A percentile compares a stretch with the other conserved stretches of the same genome.
phyloP scores from a whole-genome alignment of 768 basidiomycete species.

The Phaffia tasmanica region DNA sequence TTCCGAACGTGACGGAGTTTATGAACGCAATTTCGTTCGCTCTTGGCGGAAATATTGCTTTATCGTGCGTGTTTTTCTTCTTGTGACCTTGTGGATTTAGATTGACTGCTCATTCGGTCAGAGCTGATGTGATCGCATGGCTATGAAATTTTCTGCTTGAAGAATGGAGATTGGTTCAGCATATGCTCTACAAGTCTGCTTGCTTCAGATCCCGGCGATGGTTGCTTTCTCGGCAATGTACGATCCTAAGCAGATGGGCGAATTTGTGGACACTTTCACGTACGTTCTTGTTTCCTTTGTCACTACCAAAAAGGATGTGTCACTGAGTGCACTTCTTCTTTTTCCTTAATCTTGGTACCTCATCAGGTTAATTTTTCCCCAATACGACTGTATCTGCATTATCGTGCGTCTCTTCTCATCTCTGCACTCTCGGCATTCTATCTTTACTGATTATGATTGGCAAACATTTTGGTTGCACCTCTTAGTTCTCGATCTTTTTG shows the following conservation, averaged over 20 bases:
- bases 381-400: conserved; percentile 83
- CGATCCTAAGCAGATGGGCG: conserved; percentile 71
- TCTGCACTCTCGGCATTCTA: not conserved
- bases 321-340: not conserved
- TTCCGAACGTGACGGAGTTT: conserved; percentile 98
- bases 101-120: not conserved
- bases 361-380: conserved; percentile 82
- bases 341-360: not conserved
- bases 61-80: conserved; percentile 52
- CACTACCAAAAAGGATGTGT: too few species aligned
- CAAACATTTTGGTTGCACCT: conserved; percentile 38
- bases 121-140: not conserved
- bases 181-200: conserved; percentile 93
- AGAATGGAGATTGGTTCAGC: conserved; percentile 99
- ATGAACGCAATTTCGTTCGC: conserved; percentile 93
- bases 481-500: conserved; percentile 85
- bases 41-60: conserved; percentile 86
- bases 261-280: conserved; percentile 85
- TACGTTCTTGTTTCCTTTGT: conserved; percentile 42
- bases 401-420: not conserved
- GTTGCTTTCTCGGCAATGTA: conserved; percentile 97
- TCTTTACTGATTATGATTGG: not conserved
- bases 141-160: not conserved
- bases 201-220: conserved; percentile 97
- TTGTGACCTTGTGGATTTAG: conserved; percentile 3